These are phyloP conservation scores for Hippophae rhamnoides DNA, from an alignment of 306 rosid species.

Conservation along the genomic window DNA sequence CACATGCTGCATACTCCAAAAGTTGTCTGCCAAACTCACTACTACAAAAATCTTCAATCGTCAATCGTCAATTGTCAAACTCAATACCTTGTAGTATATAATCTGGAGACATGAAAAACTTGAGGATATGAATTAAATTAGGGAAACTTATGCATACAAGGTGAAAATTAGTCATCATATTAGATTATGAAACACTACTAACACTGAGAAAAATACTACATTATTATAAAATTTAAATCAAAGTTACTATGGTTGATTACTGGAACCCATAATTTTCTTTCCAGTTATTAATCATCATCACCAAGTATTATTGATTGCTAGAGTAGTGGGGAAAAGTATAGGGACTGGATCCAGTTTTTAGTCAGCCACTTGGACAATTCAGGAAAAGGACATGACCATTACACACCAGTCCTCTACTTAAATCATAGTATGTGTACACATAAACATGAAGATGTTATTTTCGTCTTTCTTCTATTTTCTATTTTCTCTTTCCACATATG, in stretches of 20 bases:
- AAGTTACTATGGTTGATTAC: neutral
- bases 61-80: no score
- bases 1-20: no score
- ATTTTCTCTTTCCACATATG: no score
- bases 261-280: neutral
- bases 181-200: neutral
- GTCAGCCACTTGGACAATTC: no score
- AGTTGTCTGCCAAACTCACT: no score
- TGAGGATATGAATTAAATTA: conserved; percentile 21
- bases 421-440: neutral
- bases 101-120: conserved; percentile 22
- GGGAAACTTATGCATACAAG: neutral
- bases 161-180: neutral
- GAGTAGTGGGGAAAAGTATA: no score
- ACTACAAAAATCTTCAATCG: no score
- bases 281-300: neutral
- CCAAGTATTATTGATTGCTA: neutral
- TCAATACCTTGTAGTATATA: no score
- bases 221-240: neutral
- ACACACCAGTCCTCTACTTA: neutral
- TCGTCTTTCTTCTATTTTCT: neutral
- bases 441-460: no score
- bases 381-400: neutral
- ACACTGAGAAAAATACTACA: neutral
- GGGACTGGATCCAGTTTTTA: neutral